Base-by-base conservation (phyloP, 345 rosid species). In the Stellera chamaejasme region DNA sequence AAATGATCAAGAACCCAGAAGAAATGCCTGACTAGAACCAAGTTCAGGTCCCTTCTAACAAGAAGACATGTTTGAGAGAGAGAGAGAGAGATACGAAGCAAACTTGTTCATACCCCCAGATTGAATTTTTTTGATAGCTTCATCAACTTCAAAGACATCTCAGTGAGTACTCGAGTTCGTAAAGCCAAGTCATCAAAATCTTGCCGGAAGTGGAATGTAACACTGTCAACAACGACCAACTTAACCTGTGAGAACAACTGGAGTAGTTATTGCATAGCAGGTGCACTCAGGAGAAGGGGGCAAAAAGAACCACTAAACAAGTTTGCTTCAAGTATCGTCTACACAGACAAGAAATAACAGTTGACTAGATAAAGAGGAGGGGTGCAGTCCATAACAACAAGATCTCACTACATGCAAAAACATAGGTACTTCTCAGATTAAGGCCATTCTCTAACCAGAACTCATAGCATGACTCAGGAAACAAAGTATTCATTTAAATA, bases 141-240 rank as follows among this genome's bases (percentile, higher is more conserved):
- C 96, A 87, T 81, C 70, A 93, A 75, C 80, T 93, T 93, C 49
- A 82, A 71, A 36, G 97, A 87, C 84, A 93, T 77, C 67, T 75
- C 89, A 64, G 82, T 68, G 3, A 93, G 97, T 16, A 82, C 72
- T 42, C 88, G 79, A 26, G 99, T 92, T 59, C 99, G 74, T 36
- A 75, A 83, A 48, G 80, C 86, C 59, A 89, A 58, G 74, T 92
- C 89, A n/a, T 86, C 97, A 74, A 82, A 89, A 76, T 84, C 91
- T 72, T 92, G 99, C 43, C 96, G 97, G 82, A 92, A 86, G 76
- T 88, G 99, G 79, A 89, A 89, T 52, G 99, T 79, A 65, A 92
- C 63, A 55, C 99, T 92, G 64, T 92, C 96, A 19, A 92, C 73
- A 32, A 92, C 63, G 10, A 92, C 80, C 47, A 86, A 47, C 75